phyloP scores from a whole-genome alignment of 1,284 basidiomycete genomes.

The Trichosporon inkin region DNA sequence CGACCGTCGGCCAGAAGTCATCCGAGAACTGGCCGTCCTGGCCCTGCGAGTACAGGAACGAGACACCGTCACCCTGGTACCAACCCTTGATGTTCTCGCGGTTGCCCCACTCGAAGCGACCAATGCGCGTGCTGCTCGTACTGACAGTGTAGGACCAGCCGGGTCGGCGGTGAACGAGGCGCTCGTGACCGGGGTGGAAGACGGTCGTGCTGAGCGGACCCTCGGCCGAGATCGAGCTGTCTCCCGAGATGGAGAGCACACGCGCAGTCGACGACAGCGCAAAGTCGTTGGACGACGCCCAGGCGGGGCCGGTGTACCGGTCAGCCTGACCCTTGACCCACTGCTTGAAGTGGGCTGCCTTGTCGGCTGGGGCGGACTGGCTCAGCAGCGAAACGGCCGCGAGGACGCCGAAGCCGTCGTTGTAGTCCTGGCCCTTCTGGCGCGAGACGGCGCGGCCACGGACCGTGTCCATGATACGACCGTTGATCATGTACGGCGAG shows the following conservation, averaged over 20 bases:
- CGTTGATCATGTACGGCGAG: background rate
- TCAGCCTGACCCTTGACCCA: background rate
- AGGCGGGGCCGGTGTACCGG: background rate
- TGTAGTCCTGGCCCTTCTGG: background rate
- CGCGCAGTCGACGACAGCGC: background rate
- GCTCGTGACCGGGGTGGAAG: background rate
- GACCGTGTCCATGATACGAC: constrained; percentile 6
- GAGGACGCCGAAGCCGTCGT: background rate
- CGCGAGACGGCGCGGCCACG: background rate
- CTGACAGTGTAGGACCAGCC: constrained; percentile 3
- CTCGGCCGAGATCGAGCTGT: background rate
- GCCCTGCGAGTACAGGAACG: background rate
- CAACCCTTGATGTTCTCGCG: constrained; percentile 3
- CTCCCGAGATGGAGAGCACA: no score
- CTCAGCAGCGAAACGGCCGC: background rate
- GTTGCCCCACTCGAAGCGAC: constrained; percentile 6
- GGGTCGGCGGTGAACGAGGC: background rate
- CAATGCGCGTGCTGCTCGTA: constrained; percentile 2
- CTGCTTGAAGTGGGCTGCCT: background rate
- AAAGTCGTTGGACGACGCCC: background rate
- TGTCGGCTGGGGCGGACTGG: background rate
- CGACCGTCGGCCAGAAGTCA: constrained; percentile 2
- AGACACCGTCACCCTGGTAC: constrained; percentile 2
- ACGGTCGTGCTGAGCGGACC: background rate
- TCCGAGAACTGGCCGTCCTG: background rate